Conservation (phyloP, 1,139 yeast genomes). For the Taphrina confusa region DNA sequence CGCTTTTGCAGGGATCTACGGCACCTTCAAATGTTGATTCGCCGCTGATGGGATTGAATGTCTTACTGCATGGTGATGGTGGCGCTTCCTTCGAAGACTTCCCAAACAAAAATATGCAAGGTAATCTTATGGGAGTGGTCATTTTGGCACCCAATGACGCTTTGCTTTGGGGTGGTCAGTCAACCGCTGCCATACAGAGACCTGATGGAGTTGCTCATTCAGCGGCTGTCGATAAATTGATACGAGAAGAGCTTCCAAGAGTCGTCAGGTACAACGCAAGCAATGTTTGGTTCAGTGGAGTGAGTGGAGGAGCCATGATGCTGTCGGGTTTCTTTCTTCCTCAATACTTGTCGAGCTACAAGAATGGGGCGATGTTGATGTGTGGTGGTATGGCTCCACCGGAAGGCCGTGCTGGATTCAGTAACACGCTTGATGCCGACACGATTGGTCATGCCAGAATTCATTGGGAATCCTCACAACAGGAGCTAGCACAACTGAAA, state of each 20-base stretch:
- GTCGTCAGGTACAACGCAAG: neutral
- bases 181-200: constrained; percentile 14
- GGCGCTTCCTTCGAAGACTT: constrained; percentile 24
- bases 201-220: constrained; percentile 31
- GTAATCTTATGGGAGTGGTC: constrained; percentile 24
- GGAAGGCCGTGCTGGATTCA: constrained; percentile 5
- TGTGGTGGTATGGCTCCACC: constrained; percentile 32
- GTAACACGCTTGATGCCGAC: constrained; percentile 15
- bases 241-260: constrained; percentile 11
- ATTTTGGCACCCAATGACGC: constrained; percentile 31
- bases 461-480: constrained; percentile 27
- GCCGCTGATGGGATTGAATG: constrained; percentile 22
- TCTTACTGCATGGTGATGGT: constrained; percentile 27
- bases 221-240: constrained; percentile 21
- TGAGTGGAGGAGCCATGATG: constrained; percentile 21
- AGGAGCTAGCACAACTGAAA: constrained; percentile 23
- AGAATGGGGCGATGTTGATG: constrained; percentile 28
- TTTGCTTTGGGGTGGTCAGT: constrained; percentile 28
- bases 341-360: constrained; percentile 20
- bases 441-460: constrained; percentile 3
- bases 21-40: neutral
- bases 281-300: constrained; percentile 29
- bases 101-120: constrained; percentile 23
- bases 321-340: constrained; percentile 27
- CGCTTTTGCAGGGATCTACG: neutral